These are phyloP conservation scores for Bryoglossum gracile DNA, from an alignment of 495 filamentous ascomycete species.

Conservation along the genomic window DNA sequence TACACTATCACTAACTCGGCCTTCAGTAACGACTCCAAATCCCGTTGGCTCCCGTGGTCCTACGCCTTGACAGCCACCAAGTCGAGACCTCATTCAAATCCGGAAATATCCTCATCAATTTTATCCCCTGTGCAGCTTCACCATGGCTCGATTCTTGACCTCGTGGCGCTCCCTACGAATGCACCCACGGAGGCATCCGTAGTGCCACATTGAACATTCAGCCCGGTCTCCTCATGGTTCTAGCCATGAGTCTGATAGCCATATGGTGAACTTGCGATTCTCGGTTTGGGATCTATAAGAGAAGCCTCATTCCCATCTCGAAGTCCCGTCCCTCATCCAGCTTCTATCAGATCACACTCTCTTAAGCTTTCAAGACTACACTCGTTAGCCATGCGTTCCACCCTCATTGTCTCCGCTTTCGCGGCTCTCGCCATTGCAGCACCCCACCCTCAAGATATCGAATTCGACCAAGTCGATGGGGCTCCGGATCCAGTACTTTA, in stretches of 20 bases:
- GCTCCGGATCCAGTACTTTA: slow-evolving; percentile 4
- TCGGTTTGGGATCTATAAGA: not conserved
- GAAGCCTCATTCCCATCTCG: not conserved
- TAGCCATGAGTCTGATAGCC: not conserved
- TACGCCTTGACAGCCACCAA: not conserved
- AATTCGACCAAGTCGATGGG: slow-evolving; percentile 8
- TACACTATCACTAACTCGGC: not conserved
- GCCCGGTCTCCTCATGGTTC: not conserved
- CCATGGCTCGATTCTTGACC: not conserved
- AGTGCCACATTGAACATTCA: not conserved
- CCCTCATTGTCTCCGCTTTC: slow-evolving; percentile 11
- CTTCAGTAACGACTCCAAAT: not conserved
- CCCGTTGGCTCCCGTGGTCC: not conserved
- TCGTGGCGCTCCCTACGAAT: not conserved
- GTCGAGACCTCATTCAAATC: not conserved
- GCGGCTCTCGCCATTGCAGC: slow-evolving; percentile 15
- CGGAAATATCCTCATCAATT: not conserved
- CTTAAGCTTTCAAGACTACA: not conserved
- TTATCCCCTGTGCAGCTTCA: not conserved
- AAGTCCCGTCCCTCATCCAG: not conserved
- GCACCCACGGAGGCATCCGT: not conserved
- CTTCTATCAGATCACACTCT: not conserved
- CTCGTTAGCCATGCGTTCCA: slow-evolving; percentile 14
- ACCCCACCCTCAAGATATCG: slow-evolving; percentile 19
- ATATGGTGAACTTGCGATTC: not conserved